These are phyloP conservation scores for Fusarium xylarioides DNA, from an alignment of 2,329 filamentous ascomycete species.

Conservation along the genomic window DNA sequence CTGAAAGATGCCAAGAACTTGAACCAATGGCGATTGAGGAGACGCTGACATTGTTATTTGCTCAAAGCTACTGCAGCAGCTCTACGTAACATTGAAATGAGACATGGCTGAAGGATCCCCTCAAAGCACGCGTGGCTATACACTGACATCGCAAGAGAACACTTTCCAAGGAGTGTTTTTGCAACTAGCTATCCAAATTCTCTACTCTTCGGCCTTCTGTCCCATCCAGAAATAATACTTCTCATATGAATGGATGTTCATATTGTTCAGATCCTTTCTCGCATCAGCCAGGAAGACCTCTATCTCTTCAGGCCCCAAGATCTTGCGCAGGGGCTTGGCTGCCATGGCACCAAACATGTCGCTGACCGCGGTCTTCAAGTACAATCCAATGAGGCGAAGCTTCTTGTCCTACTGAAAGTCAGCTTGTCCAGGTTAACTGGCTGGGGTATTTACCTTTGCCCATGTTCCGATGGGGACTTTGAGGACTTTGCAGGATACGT, in stretches of 20 bases:
- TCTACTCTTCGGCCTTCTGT: slow-evolving; percentile 14
- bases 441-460: slow-evolving; percentile 7
- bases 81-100: too few relatives aligned
- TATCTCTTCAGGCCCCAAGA: slow-evolving; percentile 30
- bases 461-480: slow-evolving; percentile 38
- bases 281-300: slow-evolving; percentile 28
- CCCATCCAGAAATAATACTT: slow-evolving; percentile 43
- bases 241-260: slow-evolving; percentile 30
- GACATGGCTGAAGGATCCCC: too few relatives aligned
- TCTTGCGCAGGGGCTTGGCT: slow-evolving; percentile 30
- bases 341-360: slow-evolving; percentile 42
- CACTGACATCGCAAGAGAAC: rapidly evolving
- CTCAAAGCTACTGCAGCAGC: not conserved
- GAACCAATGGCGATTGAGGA: too few relatives aligned
- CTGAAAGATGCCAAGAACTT: not conserved
- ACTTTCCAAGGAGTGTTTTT: rapidly evolving
- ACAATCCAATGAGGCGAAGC: slow-evolving; percentile 27
- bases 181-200: rapidly evolving
- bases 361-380: slow-evolving; percentile 26
- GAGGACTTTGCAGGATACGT: slow-evolving; percentile 28
- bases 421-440: rapidly evolving
- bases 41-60: too few relatives aligned
- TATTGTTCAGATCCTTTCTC: slow-evolving; percentile 24
- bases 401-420: slow-evolving; percentile 27
- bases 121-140: too few relatives aligned